These are phyloP conservation scores for Fusarium sp. DNA, from an alignment of 2,329 filamentous ascomycete species.

Conservation along the genomic window DNA sequence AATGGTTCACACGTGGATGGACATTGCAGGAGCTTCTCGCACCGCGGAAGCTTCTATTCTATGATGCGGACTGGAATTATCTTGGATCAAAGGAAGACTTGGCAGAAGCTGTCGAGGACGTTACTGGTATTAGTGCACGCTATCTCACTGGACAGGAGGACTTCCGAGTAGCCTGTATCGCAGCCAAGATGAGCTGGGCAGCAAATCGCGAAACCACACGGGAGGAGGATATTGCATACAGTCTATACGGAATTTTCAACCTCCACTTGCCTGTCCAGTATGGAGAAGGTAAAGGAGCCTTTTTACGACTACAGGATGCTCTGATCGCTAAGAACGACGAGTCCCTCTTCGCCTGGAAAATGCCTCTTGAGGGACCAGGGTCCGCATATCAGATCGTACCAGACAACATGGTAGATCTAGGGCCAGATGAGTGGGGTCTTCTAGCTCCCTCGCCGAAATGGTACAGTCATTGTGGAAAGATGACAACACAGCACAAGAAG, in stretches of 20 bases:
- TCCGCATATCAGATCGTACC: neutral
- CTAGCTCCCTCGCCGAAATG: neutral
- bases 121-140: neutral
- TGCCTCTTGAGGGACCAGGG: neutral
- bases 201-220: neutral
- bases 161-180: neutral
- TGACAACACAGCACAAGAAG: constrained; percentile 7
- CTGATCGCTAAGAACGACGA: constrained; percentile 7
- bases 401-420: neutral
- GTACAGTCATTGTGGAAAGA: constrained; percentile 4
- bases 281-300: neutral
- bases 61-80: constrained; percentile 1
- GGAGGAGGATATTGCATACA: constrained; percentile 4
- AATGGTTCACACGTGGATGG: constrained; percentile 9
- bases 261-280: constrained; percentile 1
- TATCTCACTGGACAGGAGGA: neutral
- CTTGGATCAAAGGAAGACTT: neutral
- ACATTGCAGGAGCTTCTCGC: constrained; percentile 4
- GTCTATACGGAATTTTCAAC: constrained; percentile 2
- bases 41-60: neutral
- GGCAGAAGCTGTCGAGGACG: neutral
- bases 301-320: constrained; percentile 2
- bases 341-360: constrained; percentile 5
- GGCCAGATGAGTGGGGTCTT: constrained; percentile 3
- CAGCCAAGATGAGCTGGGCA: constrained; percentile 11